phyloP scores from a whole-genome alignment of 805 yeast species.

The Candida vaughaniae region DNA sequence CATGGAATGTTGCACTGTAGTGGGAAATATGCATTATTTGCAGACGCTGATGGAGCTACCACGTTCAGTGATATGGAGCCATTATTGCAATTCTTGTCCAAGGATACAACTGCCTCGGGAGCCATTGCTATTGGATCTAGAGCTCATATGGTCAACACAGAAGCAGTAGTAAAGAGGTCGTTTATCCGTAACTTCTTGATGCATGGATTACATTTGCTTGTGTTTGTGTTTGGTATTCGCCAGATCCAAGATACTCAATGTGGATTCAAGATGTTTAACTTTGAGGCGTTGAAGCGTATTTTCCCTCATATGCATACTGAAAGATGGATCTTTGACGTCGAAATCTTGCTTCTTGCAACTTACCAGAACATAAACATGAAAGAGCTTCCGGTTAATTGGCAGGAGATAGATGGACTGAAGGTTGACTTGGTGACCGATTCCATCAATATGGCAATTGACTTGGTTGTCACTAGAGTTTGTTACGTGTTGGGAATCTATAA shows the following conservation, averaged over 20 bases:
- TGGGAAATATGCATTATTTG: constrained; percentile 78
- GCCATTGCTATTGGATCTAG: constrained; percentile 87
- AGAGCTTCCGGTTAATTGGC: constrained; percentile 93
- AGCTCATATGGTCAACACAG: constrained; percentile 95
- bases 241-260: constrained; percentile 92
- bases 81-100: constrained; percentile 46
- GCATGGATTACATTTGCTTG: constrained; percentile 87
- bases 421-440: constrained; percentile 90
- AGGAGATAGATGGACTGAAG: constrained; percentile 93
- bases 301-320: constrained; percentile 95
- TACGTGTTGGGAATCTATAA: constrained; percentile 81
- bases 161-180: constrained; percentile 94
- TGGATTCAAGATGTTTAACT: constrained; percentile 91
- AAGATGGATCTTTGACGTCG: constrained; percentile 98
- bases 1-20: constrained; percentile 80
- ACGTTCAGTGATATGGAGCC: constrained; percentile 65
- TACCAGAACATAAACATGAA: constrained; percentile 62
- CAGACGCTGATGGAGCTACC: constrained; percentile 98
- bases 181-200: constrained; percentile 84
- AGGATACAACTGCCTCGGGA: constrained; percentile 25
- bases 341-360: constrained; percentile 76
- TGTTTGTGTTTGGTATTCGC: constrained; percentile 85
- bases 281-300: constrained; percentile 58
- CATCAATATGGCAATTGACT: constrained; percentile 88
- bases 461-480: constrained; percentile 87